Evolutionary conservation across 1,139 yeast genomes (phyloP).

Genomic region (Candida sojae): DNA sequence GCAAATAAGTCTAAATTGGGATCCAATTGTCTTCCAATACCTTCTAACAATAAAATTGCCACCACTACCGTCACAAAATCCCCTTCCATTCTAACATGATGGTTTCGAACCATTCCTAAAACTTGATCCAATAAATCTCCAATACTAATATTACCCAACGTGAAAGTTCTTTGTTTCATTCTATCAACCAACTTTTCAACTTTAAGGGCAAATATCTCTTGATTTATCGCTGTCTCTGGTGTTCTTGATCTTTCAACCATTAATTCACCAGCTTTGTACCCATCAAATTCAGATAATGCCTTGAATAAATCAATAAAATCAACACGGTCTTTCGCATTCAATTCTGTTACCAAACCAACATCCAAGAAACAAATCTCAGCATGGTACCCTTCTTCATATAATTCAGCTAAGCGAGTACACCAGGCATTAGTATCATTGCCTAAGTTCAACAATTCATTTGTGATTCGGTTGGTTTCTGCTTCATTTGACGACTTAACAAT

Average conservation of each 20-base stretch:
- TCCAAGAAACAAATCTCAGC: conserved; percentile 92
- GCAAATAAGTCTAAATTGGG: conserved; percentile 93
- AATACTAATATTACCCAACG: conserved; percentile 87
- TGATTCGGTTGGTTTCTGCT: conserved; percentile 49
- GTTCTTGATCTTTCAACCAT: conserved; percentile 95
- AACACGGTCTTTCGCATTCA: conserved; percentile 71
- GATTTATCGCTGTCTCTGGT: conserved; percentile 86
- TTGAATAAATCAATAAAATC: conserved; percentile 89
- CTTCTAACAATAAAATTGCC: conserved; percentile 86
- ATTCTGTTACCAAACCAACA: conserved; percentile 90
- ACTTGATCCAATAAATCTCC: conserved; percentile 90
- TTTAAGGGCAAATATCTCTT: conserved; percentile 82
- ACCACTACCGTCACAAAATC: conserved; percentile 93
- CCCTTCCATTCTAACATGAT: conserved; percentile 97
- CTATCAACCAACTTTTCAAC: conserved; percentile 80
- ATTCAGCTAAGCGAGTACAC: conserved; percentile 46
- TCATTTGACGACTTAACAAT: conserved; percentile 47
- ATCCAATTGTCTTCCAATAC: conserved; percentile 91
- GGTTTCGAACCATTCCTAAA: conserved; percentile 85
- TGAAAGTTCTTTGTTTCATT: conserved; percentile 85
- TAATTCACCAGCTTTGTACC: conserved; percentile 89
- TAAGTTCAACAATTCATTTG: conserved; percentile 44
- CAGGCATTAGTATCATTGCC: conserved; percentile 48
- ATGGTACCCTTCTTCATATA: conserved; percentile 65
- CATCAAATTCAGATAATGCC: conserved; percentile 89